Evolutionary conservation across 371 early-diverging fungal species (phyloP).

Genomic region (Fennellomyces sp.): DNA sequence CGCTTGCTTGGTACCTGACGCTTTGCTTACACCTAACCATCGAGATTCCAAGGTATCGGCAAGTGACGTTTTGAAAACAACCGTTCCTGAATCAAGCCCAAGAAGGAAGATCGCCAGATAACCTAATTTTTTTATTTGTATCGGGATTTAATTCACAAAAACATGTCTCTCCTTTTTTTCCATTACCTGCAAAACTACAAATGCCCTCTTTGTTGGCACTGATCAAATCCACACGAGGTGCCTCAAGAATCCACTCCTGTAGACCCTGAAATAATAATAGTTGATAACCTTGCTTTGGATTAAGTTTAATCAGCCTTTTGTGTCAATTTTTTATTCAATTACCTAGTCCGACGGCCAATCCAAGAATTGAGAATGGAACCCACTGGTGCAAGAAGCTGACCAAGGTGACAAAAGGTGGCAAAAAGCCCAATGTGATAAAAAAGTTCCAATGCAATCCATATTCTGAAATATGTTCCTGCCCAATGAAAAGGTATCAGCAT

Average conservation of each 20-base stretch:
- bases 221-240: slow-evolving; percentile 77
- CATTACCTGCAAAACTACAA: slow-evolving; percentile 73
- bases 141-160: slow-evolving; percentile 15
- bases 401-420: slow-evolving; percentile 78
- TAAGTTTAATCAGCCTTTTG: not conserved
- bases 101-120: slow-evolving; percentile 82
- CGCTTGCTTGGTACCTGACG: slow-evolving; percentile 1
- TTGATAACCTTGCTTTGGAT: slow-evolving; percentile 63
- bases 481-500: not conserved
- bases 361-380: slow-evolving; percentile 51
- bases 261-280: slow-evolving; percentile 55
- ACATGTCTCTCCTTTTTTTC: not conserved
- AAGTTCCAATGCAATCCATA: slow-evolving; percentile 99
- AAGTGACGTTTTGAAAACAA: slow-evolving; percentile 26
- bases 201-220: slow-evolving; percentile 93
- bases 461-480: slow-evolving; percentile 93
- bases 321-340: slow-evolving; percentile 4
- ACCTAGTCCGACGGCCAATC: slow-evolving; percentile 51
- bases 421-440: slow-evolving; percentile 89
- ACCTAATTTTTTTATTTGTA: no score
- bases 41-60: slow-evolving; percentile 2
- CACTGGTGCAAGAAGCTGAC: slow-evolving; percentile 37
- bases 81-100: slow-evolving; percentile 64
- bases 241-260: slow-evolving; percentile 76
- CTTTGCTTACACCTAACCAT: not conserved